Conservation (phyloP, 2,329 filamentous ascomycete genomes). For the Fonsecaea pedrosoi region DNA sequence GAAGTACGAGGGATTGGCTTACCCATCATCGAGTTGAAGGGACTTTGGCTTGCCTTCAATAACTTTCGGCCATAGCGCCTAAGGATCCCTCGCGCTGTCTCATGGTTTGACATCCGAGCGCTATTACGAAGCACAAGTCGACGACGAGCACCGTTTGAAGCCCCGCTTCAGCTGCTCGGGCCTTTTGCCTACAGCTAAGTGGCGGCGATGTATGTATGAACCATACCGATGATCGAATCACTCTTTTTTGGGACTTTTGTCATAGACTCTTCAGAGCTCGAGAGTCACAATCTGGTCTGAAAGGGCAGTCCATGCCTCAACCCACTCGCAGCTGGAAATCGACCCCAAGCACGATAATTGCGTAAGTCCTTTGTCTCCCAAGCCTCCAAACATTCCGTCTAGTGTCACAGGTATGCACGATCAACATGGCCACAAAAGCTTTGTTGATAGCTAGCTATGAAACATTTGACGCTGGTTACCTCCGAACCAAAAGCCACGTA, state of each 20-base stretch:
- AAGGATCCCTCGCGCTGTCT: too few relatives aligned
- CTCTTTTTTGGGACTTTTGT: background rate
- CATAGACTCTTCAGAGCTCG: background rate
- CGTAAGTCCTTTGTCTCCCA: background rate
- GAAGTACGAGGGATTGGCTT: too few relatives aligned
- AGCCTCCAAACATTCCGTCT: background rate
- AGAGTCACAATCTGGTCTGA: background rate
- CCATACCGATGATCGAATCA: background rate
- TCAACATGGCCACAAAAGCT: background rate
- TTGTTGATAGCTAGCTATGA: background rate
- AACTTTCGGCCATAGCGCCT: too few relatives aligned
- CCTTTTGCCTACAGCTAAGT: background rate
- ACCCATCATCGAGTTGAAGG: too few relatives aligned
- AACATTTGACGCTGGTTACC: background rate
- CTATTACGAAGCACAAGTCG: too few relatives aligned
- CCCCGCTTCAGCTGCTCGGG: background rate
- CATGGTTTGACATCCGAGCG: too few relatives aligned
- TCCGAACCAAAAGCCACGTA: background rate
- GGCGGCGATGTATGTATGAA: background rate
- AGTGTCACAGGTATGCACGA: background rate
- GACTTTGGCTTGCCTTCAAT: too few relatives aligned
- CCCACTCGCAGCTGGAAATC: background rate
- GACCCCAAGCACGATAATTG: background rate
- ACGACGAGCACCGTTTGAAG: background rate
- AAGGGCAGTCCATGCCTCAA: background rate